These are phyloP conservation scores for Aspergillus ochraceus DNA, from an alignment of 2,329 filamentous ascomycete species.

Conservation along the genomic window DNA sequence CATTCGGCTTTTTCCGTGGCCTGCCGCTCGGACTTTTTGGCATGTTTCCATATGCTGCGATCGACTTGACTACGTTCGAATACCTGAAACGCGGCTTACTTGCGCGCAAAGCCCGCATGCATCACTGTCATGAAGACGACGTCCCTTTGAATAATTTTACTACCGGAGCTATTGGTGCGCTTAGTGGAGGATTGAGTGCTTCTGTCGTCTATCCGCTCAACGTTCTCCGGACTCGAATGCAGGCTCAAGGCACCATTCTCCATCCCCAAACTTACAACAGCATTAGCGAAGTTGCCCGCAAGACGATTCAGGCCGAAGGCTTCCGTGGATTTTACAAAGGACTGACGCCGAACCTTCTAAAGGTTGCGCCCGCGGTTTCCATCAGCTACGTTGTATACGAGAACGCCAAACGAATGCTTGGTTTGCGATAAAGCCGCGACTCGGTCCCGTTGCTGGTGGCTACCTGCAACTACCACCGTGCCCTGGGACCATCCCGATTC, in stretches of 20 bases:
- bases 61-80: slow-evolving; percentile 95
- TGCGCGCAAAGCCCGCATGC: slow-evolving; percentile 65
- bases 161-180: slow-evolving; percentile 85
- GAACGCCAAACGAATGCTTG: slow-evolving; percentile 75
- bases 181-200: slow-evolving; percentile 87
- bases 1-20: slow-evolving; percentile 82
- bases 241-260: slow-evolving; percentile 91
- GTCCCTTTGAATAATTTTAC: slow-evolving; percentile 76
- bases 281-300: slow-evolving; percentile 82
- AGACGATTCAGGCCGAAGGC: slow-evolving; percentile 82
- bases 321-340: slow-evolving; percentile 88
- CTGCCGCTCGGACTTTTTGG: slow-evolving; percentile 90
- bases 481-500: neutral
- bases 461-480: neutral
- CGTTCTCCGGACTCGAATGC: slow-evolving; percentile 83
- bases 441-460: neutral
- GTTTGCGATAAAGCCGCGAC: slow-evolving; percentile 40
- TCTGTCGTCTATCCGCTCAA: slow-evolving; percentile 96
- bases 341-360: slow-evolving; percentile 89
- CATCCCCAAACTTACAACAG: slow-evolving; percentile 89
- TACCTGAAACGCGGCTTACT: slow-evolving; percentile 78
- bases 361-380: slow-evolving; percentile 92
- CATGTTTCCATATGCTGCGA: slow-evolving; percentile 97
- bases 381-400: slow-evolving; percentile 95
- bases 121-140: slow-evolving; percentile 78